Base-by-base conservation (phyloP, 1,284 basidiomycete species). In the Psilocybe mexicana region DNA sequence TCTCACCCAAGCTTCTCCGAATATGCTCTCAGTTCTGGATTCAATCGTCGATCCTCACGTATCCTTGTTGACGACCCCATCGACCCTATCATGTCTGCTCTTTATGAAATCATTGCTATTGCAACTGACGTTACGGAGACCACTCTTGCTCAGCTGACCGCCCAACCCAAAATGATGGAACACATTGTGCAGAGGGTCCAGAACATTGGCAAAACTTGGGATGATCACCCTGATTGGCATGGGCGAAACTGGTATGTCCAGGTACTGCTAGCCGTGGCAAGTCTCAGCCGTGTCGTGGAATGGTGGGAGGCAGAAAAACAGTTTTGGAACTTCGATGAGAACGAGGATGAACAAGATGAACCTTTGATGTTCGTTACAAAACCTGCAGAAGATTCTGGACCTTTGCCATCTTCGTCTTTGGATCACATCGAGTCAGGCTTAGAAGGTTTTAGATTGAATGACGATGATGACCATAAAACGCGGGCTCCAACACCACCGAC, bases 291-390 rank as follows among this genome's bases (percentile, higher is more conserved):
- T 57, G 96, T 99, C 28, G 88, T 98, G 59, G 97, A 99, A 70
- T 99, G 97, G 97, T 99, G 96, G 96, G 94, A 98, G 72, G 96
- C 96, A n/a, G 97, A 99, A 77, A 96, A 96, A 70, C 94, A 96
- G 62, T 99, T 99, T 74, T 99, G 97, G 97, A 98, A 98, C 69
- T 98, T 98, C 69, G 92, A 96, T 70, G 94, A 96, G 60, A 92
- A 96, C 60, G 92, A 94, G 54, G 87, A 89, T 59, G 94, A 96
- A 67, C 82, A 87, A 68, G 93, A 95, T 52, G 95, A 97, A 64
- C 92, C 92, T 0, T 78, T 96, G 54, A 84, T 88, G 61, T 96
- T 96, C 69, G 92, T 97, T 57, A 87, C 93, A 69, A 95, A 95
- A 69, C 87, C 93, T 1, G 83, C 83, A 2, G 85, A 87, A 49